phyloP scores from a whole-genome alignment of 2,329 filamentous ascomycete species.

The Ophiostoma sp. region DNA sequence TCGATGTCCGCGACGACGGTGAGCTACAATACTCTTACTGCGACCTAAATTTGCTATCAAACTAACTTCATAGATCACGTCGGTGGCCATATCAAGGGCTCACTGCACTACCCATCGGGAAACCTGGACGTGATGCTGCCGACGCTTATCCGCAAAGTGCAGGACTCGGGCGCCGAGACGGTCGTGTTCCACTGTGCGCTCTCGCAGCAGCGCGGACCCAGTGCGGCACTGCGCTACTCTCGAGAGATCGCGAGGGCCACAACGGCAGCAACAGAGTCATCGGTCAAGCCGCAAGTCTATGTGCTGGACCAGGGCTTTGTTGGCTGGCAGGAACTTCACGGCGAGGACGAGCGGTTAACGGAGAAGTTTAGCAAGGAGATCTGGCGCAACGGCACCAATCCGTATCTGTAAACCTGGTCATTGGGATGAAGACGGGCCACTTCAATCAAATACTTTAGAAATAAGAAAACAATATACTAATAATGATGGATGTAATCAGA shows the following conservation, averaged over 20 bases:
- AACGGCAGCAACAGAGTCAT: conserved; percentile 15
- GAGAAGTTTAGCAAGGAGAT: conserved; percentile 80
- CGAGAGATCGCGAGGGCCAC: conserved; percentile 49
- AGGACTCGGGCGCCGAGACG: conserved; percentile 72
- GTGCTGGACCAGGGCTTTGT: conserved; percentile 81
- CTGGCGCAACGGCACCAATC: conserved; percentile 42
- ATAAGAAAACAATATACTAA: too few relatives aligned
- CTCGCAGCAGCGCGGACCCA: conserved; percentile 83
- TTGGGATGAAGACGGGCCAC: too few relatives aligned
- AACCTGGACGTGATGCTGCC: conserved; percentile 72
- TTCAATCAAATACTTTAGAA: too few relatives aligned
- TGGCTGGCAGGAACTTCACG: conserved; percentile 82
- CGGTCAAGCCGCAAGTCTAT: conserved; percentile 47
- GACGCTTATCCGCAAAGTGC: conserved; percentile 72
- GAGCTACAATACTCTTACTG: conserved; percentile 18
- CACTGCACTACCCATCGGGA: conserved; percentile 67
- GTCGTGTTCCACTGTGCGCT: conserved; percentile 94
- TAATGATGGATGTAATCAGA: not conserved
- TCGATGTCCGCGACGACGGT: conserved; percentile 88
- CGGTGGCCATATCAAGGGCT: conserved; percentile 79
- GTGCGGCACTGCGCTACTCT: conserved; percentile 74
- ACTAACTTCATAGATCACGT: conserved; percentile 61
- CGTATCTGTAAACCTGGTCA: not conserved
- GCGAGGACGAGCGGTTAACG: conserved; percentile 71
- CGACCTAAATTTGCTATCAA: too few relatives aligned